Conservation (phyloP, 768 basidiomycete species). For the Paxillus rubicundulus region DNA sequence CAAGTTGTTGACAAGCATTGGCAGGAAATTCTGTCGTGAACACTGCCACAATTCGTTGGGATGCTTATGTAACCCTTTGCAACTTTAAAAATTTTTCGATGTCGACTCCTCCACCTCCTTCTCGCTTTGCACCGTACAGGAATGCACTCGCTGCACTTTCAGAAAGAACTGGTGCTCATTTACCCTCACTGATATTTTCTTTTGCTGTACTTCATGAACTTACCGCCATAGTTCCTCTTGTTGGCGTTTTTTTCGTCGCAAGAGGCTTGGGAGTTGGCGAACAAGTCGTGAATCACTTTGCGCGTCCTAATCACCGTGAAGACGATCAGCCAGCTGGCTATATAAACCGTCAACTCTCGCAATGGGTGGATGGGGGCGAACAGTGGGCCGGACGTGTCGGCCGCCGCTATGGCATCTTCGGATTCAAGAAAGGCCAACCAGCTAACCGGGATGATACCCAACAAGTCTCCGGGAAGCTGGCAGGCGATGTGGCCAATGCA, state of each 20-base stretch:
- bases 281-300: constrained; percentile 47
- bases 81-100: constrained; percentile 10
- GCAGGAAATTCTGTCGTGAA: not conserved
- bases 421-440: constrained; percentile 54
- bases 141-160: constrained; percentile 59
- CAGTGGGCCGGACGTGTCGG: constrained; percentile 69
- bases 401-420: constrained; percentile 75
- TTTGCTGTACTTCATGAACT: constrained; percentile 85
- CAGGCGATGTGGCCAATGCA: constrained; percentile 79
- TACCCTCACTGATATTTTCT: constrained; percentile 73
- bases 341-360: constrained; percentile 42
- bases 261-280: constrained; percentile 69
- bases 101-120: constrained; percentile 10
- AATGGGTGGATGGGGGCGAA: constrained; percentile 80
- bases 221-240: constrained; percentile 75
- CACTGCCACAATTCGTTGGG: constrained; percentile 13
- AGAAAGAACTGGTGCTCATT: constrained; percentile 65
- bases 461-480: constrained; percentile 42
- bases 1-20: constrained; percentile 16
- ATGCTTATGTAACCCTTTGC: constrained; percentile 21
- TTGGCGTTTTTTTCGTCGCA: constrained; percentile 70
- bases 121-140: constrained; percentile 47
- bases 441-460: constrained; percentile 4
- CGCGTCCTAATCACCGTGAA: constrained; percentile 15
- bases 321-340: constrained; percentile 31